Conservation (phyloP, 371 early-diverging fungal species). For the Mortierella sp. region DNA sequence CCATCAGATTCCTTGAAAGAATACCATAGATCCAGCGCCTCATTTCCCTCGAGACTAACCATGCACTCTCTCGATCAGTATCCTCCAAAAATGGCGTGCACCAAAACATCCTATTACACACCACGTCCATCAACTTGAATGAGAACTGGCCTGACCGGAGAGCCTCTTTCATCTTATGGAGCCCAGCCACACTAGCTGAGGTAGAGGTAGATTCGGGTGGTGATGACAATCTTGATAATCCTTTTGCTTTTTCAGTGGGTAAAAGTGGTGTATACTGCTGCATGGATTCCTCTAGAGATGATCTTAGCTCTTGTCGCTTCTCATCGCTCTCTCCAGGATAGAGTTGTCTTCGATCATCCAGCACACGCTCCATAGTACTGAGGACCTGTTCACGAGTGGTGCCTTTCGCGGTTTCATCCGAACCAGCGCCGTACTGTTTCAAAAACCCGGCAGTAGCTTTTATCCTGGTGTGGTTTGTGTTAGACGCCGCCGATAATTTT, state of each 20-base stretch:
- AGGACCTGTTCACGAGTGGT: slow-evolving; percentile 16
- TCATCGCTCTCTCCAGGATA: slow-evolving; percentile 30
- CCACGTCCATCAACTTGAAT: slow-evolving; percentile 61
- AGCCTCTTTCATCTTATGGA: slow-evolving; percentile 24
- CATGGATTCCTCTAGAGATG: slow-evolving; percentile 39
- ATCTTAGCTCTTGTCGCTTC: slow-evolving; percentile 28
- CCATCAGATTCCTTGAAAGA: slow-evolving; percentile 22
- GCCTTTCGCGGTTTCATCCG: slow-evolving; percentile 9
- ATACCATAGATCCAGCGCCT: slow-evolving; percentile 63
- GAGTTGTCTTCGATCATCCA: slow-evolving; percentile 32
- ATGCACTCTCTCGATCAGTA: slow-evolving; percentile 60
- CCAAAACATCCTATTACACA: slow-evolving; percentile 64
- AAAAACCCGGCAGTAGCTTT: slow-evolving; percentile 47
- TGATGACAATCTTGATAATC: neutral
- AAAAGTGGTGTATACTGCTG: slow-evolving; percentile 48
- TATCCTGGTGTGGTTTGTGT: slow-evolving; percentile 43
- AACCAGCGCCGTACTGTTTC: slow-evolving; percentile 26
- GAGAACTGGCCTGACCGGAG: slow-evolving; percentile 57
- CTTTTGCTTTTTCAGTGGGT: slow-evolving; percentile 14
- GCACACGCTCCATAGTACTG: slow-evolving; percentile 16
- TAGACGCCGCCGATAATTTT: slow-evolving; percentile 18
- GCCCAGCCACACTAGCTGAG: neutral
- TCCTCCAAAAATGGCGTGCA: slow-evolving; percentile 69
- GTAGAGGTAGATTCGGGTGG: neutral
- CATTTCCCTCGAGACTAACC: slow-evolving; percentile 61